These are phyloP conservation scores for Eucalyptus regnans DNA, from an alignment of 345 rosid genomes.

Conservation along the genomic window DNA sequence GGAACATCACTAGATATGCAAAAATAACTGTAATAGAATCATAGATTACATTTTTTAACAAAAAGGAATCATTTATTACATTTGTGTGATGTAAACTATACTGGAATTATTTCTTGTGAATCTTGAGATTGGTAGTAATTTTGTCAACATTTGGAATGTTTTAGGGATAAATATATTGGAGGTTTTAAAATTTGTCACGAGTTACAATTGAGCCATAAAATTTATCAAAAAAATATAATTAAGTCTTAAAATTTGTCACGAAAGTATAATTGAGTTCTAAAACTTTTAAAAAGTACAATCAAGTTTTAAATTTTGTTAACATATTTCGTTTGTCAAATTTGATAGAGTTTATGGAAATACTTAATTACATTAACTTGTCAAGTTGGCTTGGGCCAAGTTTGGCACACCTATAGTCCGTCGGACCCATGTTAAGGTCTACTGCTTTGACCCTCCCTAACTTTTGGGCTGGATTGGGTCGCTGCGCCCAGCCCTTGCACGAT, in stretches of 20 bases:
- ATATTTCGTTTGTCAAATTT: too few relatives aligned
- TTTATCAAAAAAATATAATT: fast-evolving
- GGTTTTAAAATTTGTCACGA: too few relatives aligned
- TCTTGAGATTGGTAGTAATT: background rate
- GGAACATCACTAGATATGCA: background rate
- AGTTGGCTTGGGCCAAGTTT: background rate
- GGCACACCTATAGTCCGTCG: background rate
- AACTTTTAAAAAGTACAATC: too few relatives aligned
- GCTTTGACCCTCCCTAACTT: too few relatives aligned
- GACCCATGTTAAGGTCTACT: background rate
- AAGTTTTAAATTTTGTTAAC: too few relatives aligned
- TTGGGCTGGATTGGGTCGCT: background rate
- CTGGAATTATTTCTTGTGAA: background rate
- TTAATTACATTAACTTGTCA: too few relatives aligned
- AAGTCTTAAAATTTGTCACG: too few relatives aligned
- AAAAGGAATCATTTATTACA: background rate
- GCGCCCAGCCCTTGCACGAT: too few relatives aligned
- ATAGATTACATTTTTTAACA: background rate
- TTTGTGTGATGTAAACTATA: background rate
- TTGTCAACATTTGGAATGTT: background rate
- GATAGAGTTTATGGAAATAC: too few relatives aligned
- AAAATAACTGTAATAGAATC: background rate
- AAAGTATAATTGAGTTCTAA: too few relatives aligned
- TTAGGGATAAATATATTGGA: too few relatives aligned
- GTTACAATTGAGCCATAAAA: too few relatives aligned